Evolutionary conservation across 306 rosid genomes (phyloP).

Genomic region (Mimosa pudica): DNA sequence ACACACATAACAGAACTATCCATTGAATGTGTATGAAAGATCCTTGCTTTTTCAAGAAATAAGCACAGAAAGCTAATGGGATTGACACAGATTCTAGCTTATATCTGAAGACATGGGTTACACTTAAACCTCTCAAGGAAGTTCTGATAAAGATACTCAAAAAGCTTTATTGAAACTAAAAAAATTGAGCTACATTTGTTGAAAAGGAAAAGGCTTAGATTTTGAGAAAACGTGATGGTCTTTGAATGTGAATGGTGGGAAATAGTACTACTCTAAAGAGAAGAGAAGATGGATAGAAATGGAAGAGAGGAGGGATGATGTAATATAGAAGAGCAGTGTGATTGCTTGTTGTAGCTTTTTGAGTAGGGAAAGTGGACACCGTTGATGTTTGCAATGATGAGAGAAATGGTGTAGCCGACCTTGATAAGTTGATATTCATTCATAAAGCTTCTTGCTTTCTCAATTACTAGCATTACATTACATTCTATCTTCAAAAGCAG

Average conservation of each 20-base stretch:
- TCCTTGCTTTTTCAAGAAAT: slow-evolving; percentile 4
- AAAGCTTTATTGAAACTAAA: slow-evolving; percentile 38
- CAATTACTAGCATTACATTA: too few species aligned
- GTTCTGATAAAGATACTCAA: slow-evolving; percentile 8
- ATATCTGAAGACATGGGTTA: slow-evolving; percentile 93
- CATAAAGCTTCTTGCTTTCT: not conserved
- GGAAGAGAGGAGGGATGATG: not conserved
- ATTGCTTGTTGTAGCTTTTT: slow-evolving; percentile 40
- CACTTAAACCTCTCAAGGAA: slow-evolving; percentile 12
- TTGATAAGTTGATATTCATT: too few species aligned
- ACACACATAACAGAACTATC: slow-evolving; percentile 35
- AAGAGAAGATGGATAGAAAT: not conserved
- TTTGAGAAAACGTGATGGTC: slow-evolving; percentile 2
- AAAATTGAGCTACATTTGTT: slow-evolving; percentile 35
- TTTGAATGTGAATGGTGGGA: slow-evolving; percentile 31
- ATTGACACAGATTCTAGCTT: slow-evolving; percentile 49
- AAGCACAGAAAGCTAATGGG: not conserved
- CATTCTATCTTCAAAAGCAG: not conserved
- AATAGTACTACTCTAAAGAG: too few species aligned
- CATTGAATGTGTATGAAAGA: slow-evolving; percentile 40
- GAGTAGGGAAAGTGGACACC: slow-evolving; percentile 19
- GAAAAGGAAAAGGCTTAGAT: slow-evolving; percentile 25
- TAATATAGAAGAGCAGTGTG: slow-evolving; percentile 34
- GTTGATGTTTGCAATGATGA: slow-evolving; percentile 37
- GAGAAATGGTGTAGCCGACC: slow-evolving; percentile 35